Evolutionary conservation across 2,329 filamentous ascomycete genomes (phyloP).

Genomic region (Tolypocladium tundrense): DNA sequence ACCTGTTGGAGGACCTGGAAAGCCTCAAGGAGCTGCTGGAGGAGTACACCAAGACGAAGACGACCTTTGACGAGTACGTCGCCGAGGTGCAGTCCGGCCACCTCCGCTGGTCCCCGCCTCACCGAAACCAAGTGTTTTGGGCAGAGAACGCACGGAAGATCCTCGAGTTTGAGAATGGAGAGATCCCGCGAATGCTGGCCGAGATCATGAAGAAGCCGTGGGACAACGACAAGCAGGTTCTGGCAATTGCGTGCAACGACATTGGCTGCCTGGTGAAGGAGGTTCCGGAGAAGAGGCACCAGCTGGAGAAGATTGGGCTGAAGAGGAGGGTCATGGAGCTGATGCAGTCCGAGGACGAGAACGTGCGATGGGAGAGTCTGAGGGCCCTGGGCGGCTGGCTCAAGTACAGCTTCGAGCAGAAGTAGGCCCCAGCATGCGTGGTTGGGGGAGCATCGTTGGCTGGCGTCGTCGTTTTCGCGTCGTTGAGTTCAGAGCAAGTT

Average conservation of each 20-base stretch:
- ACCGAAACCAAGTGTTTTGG: constrained; percentile 83
- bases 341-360: constrained; percentile 83
- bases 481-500: not conserved
- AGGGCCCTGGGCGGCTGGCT: constrained; percentile 63
- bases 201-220: constrained; percentile 68
- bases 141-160: constrained; percentile 82
- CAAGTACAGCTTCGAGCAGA: constrained; percentile 51
- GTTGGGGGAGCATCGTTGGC: not conserved
- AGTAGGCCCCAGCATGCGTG: constrained; percentile 4
- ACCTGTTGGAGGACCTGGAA: constrained; percentile 52
- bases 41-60: constrained; percentile 60
- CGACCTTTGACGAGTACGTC: constrained; percentile 80
- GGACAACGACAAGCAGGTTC: constrained; percentile 74
- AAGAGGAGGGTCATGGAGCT: constrained; percentile 88
- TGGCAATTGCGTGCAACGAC: constrained; percentile 90
- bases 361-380: constrained; percentile 85
- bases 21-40: constrained; percentile 53
- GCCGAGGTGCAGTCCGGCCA: constrained; percentile 80
- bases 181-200: constrained; percentile 69
- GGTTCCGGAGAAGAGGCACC: constrained; percentile 70
- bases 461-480: not conserved
- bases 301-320: constrained; percentile 73
- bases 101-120: constrained; percentile 85
- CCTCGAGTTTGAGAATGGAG: constrained; percentile 71
- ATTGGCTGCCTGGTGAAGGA: constrained; percentile 82